Conservation (phyloP, 1,139 yeast species). For the Taiozyma onychis region DNA sequence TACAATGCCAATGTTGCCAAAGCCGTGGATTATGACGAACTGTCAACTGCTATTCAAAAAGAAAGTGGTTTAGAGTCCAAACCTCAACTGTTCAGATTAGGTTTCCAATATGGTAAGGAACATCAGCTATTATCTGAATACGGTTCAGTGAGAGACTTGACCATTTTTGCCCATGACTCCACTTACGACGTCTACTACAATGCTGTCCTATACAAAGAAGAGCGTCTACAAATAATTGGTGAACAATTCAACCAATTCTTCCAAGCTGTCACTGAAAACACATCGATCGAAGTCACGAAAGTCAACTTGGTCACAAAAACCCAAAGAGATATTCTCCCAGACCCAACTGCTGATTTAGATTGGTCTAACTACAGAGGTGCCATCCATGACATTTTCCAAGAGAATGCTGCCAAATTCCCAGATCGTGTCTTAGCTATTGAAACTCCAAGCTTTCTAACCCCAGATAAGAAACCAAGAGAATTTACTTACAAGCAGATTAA, state of each 20-base stretch:
- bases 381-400: slow-evolving; percentile 89
- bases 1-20: slow-evolving; percentile 37
- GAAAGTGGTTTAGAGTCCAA: slow-evolving; percentile 45
- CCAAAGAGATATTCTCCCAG: slow-evolving; percentile 64
- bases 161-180: slow-evolving; percentile 39
- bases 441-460: slow-evolving; percentile 65
- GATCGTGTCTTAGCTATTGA: slow-evolving; percentile 88
- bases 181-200: slow-evolving; percentile 55
- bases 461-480: slow-evolving; percentile 53
- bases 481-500: slow-evolving; percentile 84
- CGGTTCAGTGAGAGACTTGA: slow-evolving; percentile 61
- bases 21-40: slow-evolving; percentile 47
- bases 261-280: slow-evolving; percentile 30
- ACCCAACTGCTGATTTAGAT: slow-evolving; percentile 81
- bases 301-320: slow-evolving; percentile 61
- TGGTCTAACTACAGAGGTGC: slow-evolving; percentile 94
- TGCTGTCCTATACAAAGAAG: slow-evolving; percentile 64
- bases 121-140: slow-evolving; percentile 38
- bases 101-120: slow-evolving; percentile 47
- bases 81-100: slow-evolving; percentile 41
- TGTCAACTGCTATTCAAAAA: slow-evolving; percentile 47
- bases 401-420: slow-evolving; percentile 78
- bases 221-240: slow-evolving; percentile 61
- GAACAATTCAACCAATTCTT: slow-evolving; percentile 67
- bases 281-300: slow-evolving; percentile 46